Base-by-base conservation (phyloP, 176 grass and related monocot genomes). In the Tillandsia fasciculata region DNA sequence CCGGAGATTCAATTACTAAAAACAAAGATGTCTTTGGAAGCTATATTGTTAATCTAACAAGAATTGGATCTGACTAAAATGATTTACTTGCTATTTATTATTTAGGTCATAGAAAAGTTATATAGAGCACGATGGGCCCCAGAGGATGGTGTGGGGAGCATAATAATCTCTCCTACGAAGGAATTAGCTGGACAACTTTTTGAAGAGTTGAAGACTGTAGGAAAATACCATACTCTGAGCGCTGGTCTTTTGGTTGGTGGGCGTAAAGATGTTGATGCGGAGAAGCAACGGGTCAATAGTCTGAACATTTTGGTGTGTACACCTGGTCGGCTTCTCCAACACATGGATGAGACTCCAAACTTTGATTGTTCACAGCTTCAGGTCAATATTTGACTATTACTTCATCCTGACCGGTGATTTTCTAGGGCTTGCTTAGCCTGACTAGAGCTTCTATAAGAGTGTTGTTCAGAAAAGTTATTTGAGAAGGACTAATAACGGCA, bases 321-420 rank as follows among this genome's bases (percentile, higher is more conserved):
- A 2, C 93, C 89, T 48, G 93, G 93, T 10, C 81, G 93, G 49
- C 83, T 97, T 77, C 81, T 97, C 61, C 93, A 97, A 73, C 93
- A 97, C 79, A 90, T 97, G 22, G 67, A 87, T 0, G 82, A 97
- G 80, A 97, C 89, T 63, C 28, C 79, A 22, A 87, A 92, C 65
- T 97, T 97, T 1, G 86, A 97, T 70, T 97, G 93, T 65, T 90
- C 81, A 10, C 76, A 97, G 65, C 89, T 97, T 15, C 93, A 97
- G 83, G 92, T 96, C 67, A 77, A 20, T 74, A 74, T 20, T 74
- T 65, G 22, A 50, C 74, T 72, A 33, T 48, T 83, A 13, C 50
- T 88, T 15, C 22, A 18, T 5, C 8, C 22, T 18, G 12, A 15
- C 7, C 23, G 2, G 56, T 61, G 56, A 61, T 18, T 61, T 23